Evolutionary conservation across 768 basidiomycete genomes (phyloP), one percentile per base, ranked within the genome.

Genomic region (Mycena maculata): DNA sequence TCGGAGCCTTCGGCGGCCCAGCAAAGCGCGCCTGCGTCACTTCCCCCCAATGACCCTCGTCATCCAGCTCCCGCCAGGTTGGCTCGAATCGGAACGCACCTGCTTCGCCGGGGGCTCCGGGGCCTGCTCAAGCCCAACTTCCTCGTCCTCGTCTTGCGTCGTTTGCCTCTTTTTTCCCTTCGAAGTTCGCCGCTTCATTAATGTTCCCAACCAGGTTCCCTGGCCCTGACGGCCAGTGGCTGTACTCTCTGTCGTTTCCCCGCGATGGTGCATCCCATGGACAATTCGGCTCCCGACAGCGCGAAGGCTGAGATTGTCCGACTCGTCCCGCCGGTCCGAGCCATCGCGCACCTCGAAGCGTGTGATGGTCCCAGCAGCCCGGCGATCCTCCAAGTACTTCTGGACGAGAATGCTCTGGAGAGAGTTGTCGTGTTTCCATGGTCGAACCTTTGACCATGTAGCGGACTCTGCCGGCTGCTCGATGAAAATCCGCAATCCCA

Each of bases 331-430:
- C 25, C 69, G 65, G 57, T 71, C 69, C 12, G 68, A 41, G 11
- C 73, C 73, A 41, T 75, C 74, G 49, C 74, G 69, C 16, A 75
- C 71, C 13, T 75, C 74, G 45, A 75, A 67, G 42, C 68, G 68
- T 15, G 74, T 74, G 28, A 72, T 63, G 56, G 50, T 55, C 12
- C 73, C 73, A 20, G 61, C 58, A 9, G 63, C 55, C n/a, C 71
- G 65, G 1, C 73, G 73, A 6, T 71, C 71, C 49, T 67, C 71
- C 27, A 75, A 66, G 59, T 63, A 71, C 30, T 67, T 61, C 47
- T 72, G 72, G 39, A 75, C 71, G 22, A 75, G 71, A 22, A 72
- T 69, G 45, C 56, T 72, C 56, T 75, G 74, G 31, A 75, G 67
- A 9, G 74, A 70, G 38, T 63, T 70, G 64, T 75, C 74, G 57